phyloP scores from a whole-genome alignment of 2,329 filamentous ascomycete genomes.

The Pseudocercospora musae region DNA sequence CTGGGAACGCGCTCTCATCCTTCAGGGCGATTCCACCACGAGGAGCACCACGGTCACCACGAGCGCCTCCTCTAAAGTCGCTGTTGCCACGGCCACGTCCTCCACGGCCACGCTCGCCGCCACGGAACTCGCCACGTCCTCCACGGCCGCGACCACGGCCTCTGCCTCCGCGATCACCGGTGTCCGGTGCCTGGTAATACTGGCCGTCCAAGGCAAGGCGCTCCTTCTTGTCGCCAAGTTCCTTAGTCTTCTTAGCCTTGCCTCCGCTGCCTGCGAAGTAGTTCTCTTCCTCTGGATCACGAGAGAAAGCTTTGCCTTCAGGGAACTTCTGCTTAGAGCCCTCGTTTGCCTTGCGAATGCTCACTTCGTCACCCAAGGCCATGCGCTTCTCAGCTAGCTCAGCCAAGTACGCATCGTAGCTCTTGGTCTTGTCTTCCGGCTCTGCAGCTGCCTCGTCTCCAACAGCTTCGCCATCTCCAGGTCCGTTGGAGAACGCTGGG shows the following conservation, averaged over 20 bases:
- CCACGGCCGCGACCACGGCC: constrained; percentile 46
- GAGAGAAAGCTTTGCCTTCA: constrained; percentile 65
- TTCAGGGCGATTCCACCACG: constrained; percentile 31
- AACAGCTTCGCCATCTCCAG: constrained; percentile 35
- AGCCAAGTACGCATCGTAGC: constrained; percentile 83
- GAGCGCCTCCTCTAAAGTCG: constrained; percentile 37
- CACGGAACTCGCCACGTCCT: constrained; percentile 42
- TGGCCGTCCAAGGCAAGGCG: constrained; percentile 79
- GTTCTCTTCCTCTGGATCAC: constrained; percentile 58
- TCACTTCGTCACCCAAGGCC: constrained; percentile 62
- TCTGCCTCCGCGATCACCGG: constrained; percentile 55
- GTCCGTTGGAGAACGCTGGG: constrained; percentile 45
- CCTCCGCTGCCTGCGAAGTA: constrained; percentile 72
- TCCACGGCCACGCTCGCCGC: constrained; percentile 43
- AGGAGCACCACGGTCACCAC: constrained; percentile 26
- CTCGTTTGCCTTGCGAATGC: constrained; percentile 89
- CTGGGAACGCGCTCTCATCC: constrained; percentile 36
- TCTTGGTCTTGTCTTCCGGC: constrained; percentile 77
- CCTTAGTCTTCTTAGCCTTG: constrained; percentile 77
- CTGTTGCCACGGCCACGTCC: constrained; percentile 31
- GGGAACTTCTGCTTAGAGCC: constrained; percentile 94
- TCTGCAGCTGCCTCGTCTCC: constrained; percentile 34
- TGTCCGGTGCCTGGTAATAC: constrained; percentile 56
- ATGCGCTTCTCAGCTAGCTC: constrained; percentile 74
- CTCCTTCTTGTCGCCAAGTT: constrained; percentile 83